Evolutionary conservation across 2,329 filamentous ascomycete species (phyloP).

Genomic region (Venturia asperata): DNA sequence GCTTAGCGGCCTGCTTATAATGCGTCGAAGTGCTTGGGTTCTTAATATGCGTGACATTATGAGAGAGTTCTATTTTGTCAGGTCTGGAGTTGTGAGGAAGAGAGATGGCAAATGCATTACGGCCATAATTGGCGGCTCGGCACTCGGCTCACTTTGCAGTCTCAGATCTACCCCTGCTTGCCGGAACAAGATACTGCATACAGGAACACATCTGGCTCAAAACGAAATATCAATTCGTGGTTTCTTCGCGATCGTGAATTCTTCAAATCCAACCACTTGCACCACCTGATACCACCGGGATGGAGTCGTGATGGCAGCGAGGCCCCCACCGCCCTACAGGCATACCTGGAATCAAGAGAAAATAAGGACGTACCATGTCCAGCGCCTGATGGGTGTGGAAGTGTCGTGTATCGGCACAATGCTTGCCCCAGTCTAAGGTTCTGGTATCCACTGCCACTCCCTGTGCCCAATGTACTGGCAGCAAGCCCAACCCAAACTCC

Average conservation of each 20-base stretch:
- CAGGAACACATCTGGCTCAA: too few relatives aligned
- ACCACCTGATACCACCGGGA: conserved; percentile 3
- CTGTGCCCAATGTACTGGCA: background rate
- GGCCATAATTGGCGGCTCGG: too few relatives aligned
- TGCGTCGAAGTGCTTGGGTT: background rate
- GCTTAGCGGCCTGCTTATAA: conserved; percentile 2
- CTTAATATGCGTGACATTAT: background rate
- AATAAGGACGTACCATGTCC: background rate
- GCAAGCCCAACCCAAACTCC: background rate
- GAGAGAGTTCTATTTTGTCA: background rate
- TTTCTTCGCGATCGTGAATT: background rate
- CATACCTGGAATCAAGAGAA: background rate
- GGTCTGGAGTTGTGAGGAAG: background rate
- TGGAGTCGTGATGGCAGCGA: background rate
- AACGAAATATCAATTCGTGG: background rate
- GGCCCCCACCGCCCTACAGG: background rate
- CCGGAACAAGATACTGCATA: too few relatives aligned
- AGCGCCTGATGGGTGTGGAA: background rate
- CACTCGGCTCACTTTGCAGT: too few relatives aligned
- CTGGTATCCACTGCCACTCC: background rate
- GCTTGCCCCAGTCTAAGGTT: background rate
- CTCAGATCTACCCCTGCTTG: too few relatives aligned
- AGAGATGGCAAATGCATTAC: background rate
- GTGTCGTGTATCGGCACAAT: background rate
- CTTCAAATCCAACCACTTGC: conserved; percentile 2